Evolutionary conservation across 768 basidiomycete genomes (phyloP), one percentile per base, ranked within the genome.

Genomic region (Phlebiopsis gigantea): DNA sequence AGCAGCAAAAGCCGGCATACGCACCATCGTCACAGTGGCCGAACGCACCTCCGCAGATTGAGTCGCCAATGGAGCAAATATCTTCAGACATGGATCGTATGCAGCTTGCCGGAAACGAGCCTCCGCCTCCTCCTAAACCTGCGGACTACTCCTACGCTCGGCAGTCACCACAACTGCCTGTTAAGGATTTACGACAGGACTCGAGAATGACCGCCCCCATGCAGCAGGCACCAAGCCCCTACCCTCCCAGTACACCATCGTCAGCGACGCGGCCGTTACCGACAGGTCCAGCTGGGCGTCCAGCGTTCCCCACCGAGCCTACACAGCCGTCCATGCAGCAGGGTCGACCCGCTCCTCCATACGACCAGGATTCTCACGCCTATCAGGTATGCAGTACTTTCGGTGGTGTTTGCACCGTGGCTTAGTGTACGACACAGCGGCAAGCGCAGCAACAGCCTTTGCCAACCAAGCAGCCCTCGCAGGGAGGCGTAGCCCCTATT

Each of bases 241-340:
- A 55, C 22, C 48, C 51, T 14, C 63, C 59, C 17, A 69, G 66
- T 24, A 61, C 65, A 34, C 59, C 55, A 12, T 72, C 72, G 49
- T 68, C 71, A 53, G 63, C 57, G 26, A 63, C 64, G 49, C 71
- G 75, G 44, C 77, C 72, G 3, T 75, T 79, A n/a, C 68, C 75
- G 42, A 75, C 73, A 14, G 75, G 73, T 9, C 73, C 76, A 75
- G 48, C 65, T 74, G 31, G 74, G 77, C 29, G 56, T 29, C 75
- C 78, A 28, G 72, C 71, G 34, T 82, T 77, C 61, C 76, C 78
- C 42, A 73, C 72, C 51, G 77, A 79, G 54, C 66, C 71, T 19
- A 63, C 59, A 42, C 55, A 63, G 42, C 69, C 65, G 24, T 14
- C 49, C 57, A 51, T 28, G 41, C 53, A 55, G 44, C 57, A 58